Evolutionary conservation across 495 filamentous ascomycete genomes (phyloP).

Genomic region (Aspergillus nanangensis): DNA sequence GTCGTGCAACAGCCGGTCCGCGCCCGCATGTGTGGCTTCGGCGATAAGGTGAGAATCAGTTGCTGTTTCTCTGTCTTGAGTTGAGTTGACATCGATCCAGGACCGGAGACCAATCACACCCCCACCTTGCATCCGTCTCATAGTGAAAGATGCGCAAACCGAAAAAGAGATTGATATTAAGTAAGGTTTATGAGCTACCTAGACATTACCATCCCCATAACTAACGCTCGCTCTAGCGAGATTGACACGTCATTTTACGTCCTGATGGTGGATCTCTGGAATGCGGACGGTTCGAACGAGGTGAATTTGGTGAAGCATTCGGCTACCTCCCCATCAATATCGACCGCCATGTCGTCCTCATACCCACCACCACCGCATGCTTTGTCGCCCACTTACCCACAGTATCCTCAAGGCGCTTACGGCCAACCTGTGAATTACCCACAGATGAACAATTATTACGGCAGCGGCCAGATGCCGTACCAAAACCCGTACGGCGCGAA

Average conservation of each 20-base stretch:
- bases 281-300: slow-evolving; percentile 75
- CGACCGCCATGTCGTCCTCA: slow-evolving; percentile 71
- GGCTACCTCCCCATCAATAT: slow-evolving; percentile 83
- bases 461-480: slow-evolving; percentile 32
- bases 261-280: slow-evolving; percentile 90
- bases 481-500: slow-evolving; percentile 38
- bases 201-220: neutral
- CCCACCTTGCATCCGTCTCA: slow-evolving; percentile 83
- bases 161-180: slow-evolving; percentile 87
- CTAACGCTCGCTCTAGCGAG: slow-evolving; percentile 41
- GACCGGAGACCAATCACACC: slow-evolving; percentile 95
- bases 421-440: slow-evolving; percentile 36
- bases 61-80: neutral
- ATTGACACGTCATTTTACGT: slow-evolving; percentile 88
- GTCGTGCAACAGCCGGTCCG: slow-evolving; percentile 91
- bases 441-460: slow-evolving; percentile 39
- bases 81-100: slow-evolving; percentile 37
- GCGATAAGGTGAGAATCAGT: slow-evolving; percentile 70
- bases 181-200: slow-evolving; percentile 50
- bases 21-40: slow-evolving; percentile 98
- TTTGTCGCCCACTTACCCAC: slow-evolving; percentile 33
- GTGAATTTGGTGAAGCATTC: slow-evolving; percentile 93
- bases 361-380: slow-evolving; percentile 60
- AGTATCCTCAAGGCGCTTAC: slow-evolving; percentile 34
- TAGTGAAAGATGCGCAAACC: slow-evolving; percentile 73